A percentile compares a stretch with the other conserved stretches of the same genome.
These are phyloP conservation scores for Claviceps purpurea DNA, from an alignment of 2,329 filamentous ascomycete genomes.

Conservation along the genomic window DNA sequence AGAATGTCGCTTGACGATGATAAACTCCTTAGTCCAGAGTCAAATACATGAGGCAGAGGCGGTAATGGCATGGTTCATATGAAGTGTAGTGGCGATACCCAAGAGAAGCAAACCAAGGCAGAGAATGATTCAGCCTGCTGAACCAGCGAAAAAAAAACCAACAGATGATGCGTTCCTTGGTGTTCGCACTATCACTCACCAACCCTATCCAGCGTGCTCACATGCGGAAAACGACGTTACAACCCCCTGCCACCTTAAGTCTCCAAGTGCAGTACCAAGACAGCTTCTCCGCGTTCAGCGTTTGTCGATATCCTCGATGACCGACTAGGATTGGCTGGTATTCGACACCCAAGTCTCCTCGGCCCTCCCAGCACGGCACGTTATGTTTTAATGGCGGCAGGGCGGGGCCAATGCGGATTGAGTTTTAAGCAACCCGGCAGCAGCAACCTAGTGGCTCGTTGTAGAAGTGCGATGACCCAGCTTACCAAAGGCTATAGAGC, in stretches of 20 bases:
- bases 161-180: not conserved
- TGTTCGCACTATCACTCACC: not conserved
- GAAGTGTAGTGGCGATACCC: not conserved
- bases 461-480: not conserved
- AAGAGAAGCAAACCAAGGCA: not conserved
- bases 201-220: not conserved
- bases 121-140: not conserved
- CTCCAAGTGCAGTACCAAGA: not conserved
- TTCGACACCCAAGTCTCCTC: not conserved
- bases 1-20: slow-evolving; percentile 7
- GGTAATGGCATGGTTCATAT: slow-evolving; percentile 12
- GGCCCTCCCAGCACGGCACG: not conserved
- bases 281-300: not conserved
- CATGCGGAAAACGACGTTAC: not conserved
- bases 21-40: slow-evolving; percentile 12
- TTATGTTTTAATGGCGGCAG: not conserved
- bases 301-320: not conserved
- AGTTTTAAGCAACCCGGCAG: not conserved
- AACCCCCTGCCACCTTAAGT: not conserved
- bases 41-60: slow-evolving; percentile 16
- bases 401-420: not conserved
- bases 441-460: not conserved
- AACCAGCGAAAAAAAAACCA: not conserved
- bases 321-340: not conserved
- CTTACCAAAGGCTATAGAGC: not conserved